A percentile compares a stretch with the other conserved stretches of the same genome.
Evolutionary conservation across 2,329 filamentous ascomycete genomes (phyloP).

Genomic region (Madurella mycetomatis): DNA sequence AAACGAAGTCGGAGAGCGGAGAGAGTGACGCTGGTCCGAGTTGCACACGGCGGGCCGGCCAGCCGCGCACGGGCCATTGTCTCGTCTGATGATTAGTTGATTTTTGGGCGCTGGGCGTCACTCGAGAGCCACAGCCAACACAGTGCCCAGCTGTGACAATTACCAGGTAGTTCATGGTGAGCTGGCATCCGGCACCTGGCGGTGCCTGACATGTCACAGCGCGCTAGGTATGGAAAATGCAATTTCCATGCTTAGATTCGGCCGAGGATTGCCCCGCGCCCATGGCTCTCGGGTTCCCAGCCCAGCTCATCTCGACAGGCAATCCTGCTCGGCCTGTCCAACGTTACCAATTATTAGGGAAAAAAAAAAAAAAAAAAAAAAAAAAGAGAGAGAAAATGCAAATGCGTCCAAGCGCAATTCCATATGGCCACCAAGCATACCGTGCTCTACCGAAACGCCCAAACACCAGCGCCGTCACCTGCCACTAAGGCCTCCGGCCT

Average conservation of each 20-base stretch:
- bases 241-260: constrained; percentile 1
- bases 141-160: neutral
- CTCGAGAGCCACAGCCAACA: neutral
- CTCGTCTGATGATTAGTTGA: neutral
- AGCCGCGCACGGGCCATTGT: neutral
- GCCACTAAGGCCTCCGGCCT: neutral
- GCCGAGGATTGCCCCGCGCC: neutral
- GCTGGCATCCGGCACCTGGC: constrained; percentile 4
- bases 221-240: neutral
- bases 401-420: too few relatives aligned
- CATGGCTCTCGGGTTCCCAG: too few relatives aligned
- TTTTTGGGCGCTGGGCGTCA: neutral
- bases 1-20: neutral
- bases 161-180: neutral
- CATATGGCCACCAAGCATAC: too few relatives aligned
- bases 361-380: too few relatives aligned
- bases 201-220: neutral
- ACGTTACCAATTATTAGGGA: too few relatives aligned
- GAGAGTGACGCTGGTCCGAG: neutral
- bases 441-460: neutral
- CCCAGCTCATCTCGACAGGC: too few relatives aligned
- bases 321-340: too few relatives aligned
- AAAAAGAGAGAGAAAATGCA: too few relatives aligned
- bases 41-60: neutral
- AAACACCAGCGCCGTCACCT: neutral